Conservation (phyloP, 257 asterid species). For the Apocynum venetum region DNA sequence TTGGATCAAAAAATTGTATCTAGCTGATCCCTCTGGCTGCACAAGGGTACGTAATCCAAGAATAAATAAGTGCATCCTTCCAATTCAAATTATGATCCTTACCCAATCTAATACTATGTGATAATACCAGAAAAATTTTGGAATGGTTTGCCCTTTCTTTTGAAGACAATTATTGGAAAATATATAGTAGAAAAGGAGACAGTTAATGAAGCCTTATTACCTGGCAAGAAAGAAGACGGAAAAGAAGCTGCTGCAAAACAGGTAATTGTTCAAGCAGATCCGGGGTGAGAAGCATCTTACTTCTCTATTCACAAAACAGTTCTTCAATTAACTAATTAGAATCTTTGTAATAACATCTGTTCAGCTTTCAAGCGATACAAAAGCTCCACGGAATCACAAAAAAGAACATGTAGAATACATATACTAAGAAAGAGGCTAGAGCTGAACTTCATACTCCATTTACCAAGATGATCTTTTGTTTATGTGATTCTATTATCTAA, state of each 20-base stretch:
- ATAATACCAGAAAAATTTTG: background rate
- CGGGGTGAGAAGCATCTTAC: conserved; percentile 47
- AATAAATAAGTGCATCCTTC: background rate
- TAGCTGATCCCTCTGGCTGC: conserved; percentile 70
- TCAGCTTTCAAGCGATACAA: background rate
- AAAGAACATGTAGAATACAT: background rate
- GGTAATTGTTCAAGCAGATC: conserved; percentile 63
- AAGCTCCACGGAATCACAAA: background rate
- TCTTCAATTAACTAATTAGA: background rate
- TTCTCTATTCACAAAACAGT: conserved; percentile 38
- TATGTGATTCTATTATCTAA: background rate
- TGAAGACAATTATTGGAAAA: background rate
- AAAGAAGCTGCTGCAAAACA: conserved; percentile 64
- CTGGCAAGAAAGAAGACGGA: conserved; percentile 71
- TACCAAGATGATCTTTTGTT: background rate
- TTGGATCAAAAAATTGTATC: conserved; percentile 58
- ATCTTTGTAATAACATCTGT: background rate
- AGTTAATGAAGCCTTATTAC: conserved; percentile 24
- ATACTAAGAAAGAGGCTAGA: background rate
- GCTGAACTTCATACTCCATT: background rate
- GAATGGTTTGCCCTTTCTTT: background rate
- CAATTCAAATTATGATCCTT: background rate
- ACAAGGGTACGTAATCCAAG: conserved; percentile 14
- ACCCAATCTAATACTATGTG: background rate
- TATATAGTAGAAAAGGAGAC: background rate